A percentile compares a stretch with the other conserved stretches of the same genome.
phyloP scores from a whole-genome alignment of 1,139 yeast genomes.

The Maudiozyma humilis region DNA sequence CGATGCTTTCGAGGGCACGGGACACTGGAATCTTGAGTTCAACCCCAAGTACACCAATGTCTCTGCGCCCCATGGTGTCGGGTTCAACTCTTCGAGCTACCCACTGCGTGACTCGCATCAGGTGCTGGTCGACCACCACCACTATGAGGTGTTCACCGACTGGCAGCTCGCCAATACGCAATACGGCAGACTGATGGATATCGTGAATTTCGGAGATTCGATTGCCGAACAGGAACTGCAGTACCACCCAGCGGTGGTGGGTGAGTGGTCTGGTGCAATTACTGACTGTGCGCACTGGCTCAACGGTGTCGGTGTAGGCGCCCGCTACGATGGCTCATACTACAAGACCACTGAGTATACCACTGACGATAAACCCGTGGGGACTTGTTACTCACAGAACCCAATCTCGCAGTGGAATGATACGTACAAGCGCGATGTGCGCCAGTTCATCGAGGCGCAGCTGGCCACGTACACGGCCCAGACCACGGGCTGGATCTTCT shows the following conservation, averaged over 20 bases:
- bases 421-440: constrained; percentile 32
- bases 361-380: constrained; percentile 10
- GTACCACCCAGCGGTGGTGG: constrained; percentile 47
- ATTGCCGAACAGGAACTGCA: constrained; percentile 31
- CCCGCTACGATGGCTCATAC: constrained; percentile 49
- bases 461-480: constrained; percentile 39
- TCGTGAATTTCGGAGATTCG: constrained; percentile 35
- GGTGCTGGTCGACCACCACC: constrained; percentile 50
- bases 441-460: constrained; percentile 45
- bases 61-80: neutral
- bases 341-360: constrained; percentile 32
- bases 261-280: constrained; percentile 59
- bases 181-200: constrained; percentile 27
- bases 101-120: constrained; percentile 30
- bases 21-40: constrained; percentile 44
- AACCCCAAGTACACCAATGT: constrained; percentile 28
- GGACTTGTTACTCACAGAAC: constrained; percentile 20
- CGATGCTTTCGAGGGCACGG: constrained; percentile 47
- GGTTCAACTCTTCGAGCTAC: neutral
- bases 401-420: constrained; percentile 30
- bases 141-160: constrained; percentile 52
- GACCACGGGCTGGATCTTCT: constrained; percentile 53
- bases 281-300: constrained; percentile 63
- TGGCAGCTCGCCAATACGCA: constrained; percentile 34
- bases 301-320: constrained; percentile 52